Conservation (phyloP, 768 basidiomycete genomes). For the Termitomyces sp. region DNA sequence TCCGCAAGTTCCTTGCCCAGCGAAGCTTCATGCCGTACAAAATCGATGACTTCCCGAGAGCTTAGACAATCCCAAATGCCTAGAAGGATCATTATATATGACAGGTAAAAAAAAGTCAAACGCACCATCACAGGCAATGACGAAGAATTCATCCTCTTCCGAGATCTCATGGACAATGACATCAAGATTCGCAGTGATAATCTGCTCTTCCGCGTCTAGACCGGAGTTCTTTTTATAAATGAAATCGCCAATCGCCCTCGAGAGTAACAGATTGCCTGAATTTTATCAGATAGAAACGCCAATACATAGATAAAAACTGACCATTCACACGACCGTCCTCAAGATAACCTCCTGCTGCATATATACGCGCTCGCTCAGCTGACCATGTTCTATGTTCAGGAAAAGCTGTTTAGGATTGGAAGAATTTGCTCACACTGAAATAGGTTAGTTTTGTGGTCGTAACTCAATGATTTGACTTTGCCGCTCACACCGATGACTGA, state of each 20-base stretch:
- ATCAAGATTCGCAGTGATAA: slow-evolving; percentile 95
- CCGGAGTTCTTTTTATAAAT: slow-evolving; percentile 94
- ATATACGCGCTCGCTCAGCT: slow-evolving; percentile 87
- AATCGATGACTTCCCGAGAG: slow-evolving; percentile 90
- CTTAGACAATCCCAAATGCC: slow-evolving; percentile 98
- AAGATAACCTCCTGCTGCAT: slow-evolving; percentile 90
- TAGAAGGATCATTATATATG: slow-evolving; percentile 28
- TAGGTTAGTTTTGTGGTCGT: slow-evolving; percentile 93
- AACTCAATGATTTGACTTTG: slow-evolving; percentile 82
- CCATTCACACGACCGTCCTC: slow-evolving; percentile 98
- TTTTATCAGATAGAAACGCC: neutral
- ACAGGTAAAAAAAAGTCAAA: neutral
- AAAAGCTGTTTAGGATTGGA: neutral
- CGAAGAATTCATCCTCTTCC: slow-evolving; percentile 91
- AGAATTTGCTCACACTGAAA: slow-evolving; percentile 54
- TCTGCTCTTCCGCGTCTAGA: slow-evolving; percentile 81
- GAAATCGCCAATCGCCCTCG: slow-evolving; percentile 95
- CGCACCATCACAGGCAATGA: slow-evolving; percentile 94
- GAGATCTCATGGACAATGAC: slow-evolving; percentile 77
- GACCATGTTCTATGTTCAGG: slow-evolving; percentile 8
- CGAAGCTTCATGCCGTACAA: slow-evolving; percentile 77
- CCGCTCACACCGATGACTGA: slow-evolving; percentile 85
- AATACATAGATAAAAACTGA: slow-evolving; percentile 28
- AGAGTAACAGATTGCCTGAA: slow-evolving; percentile 90
- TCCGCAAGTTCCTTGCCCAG: slow-evolving; percentile 76